Evolutionary conservation across 225 moss, liverwort and hornwort species (phyloP).

Genomic region (Asterella californica): DNA sequence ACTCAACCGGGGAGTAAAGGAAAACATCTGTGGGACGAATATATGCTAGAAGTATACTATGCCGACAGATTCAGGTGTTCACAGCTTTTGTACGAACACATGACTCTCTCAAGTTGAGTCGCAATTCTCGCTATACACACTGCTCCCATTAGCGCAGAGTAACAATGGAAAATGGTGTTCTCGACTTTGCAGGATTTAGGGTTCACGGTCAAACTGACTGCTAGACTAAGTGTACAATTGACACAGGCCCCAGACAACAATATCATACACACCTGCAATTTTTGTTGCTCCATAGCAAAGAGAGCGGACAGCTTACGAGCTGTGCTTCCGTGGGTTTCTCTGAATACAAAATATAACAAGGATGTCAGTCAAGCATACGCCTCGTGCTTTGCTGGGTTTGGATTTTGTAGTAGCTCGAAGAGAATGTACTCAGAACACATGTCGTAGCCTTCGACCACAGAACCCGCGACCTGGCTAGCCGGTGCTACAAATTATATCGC

Average conservation of each 20-base stretch:
- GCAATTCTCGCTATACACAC: background rate
- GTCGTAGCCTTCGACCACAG: background rate
- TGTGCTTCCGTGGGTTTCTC: background rate
- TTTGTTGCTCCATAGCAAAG: slow-evolving; percentile 23
- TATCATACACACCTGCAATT: slow-evolving; percentile 6
- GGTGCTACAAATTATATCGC: background rate
- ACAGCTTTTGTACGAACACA: background rate
- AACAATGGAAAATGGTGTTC: background rate
- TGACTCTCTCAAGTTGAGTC: background rate
- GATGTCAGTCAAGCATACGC: background rate
- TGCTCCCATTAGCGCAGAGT: background rate
- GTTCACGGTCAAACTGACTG: background rate
- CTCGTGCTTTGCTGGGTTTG: background rate
- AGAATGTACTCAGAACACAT: background rate
- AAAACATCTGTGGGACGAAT: background rate
- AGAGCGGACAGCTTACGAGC: slow-evolving; percentile 20
- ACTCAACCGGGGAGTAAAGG: background rate
- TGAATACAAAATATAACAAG: background rate
- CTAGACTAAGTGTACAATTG: too few relatives aligned
- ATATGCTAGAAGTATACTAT: background rate
- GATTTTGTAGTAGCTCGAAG: background rate
- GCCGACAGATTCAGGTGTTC: background rate
- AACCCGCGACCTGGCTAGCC: background rate
- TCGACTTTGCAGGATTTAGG: background rate
- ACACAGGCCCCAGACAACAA: background rate